Evolutionary conservation across 129 eudicot genomes (phyloP).

Genomic region (Tagetes erecta): DNA sequence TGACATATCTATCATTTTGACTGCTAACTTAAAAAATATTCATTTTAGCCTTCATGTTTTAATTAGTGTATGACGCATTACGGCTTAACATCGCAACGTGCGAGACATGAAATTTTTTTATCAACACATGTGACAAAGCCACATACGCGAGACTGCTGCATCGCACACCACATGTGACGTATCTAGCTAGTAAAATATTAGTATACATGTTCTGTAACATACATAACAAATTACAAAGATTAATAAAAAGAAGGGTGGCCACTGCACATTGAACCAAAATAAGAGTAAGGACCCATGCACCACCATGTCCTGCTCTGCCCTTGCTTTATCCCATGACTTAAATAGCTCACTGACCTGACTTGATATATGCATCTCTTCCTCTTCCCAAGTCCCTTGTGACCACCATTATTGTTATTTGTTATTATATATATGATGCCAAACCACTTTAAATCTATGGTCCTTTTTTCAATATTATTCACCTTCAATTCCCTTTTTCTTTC

Average conservation of each 20-base stretch:
- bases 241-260: slow-evolving; percentile 10
- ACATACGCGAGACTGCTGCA: too few species aligned
- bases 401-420: slow-evolving; percentile 33
- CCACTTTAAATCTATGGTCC: slow-evolving; percentile 26
- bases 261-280: slow-evolving; percentile 12
- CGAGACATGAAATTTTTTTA: too few species aligned
- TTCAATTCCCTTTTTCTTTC: neutral
- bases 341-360: slow-evolving; percentile 35
- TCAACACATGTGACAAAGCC: too few species aligned
- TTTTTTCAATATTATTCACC: neutral
- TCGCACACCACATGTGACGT: too few species aligned
- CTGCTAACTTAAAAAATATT: too few species aligned
- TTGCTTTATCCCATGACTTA: slow-evolving; percentile 39
- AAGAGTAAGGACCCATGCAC: slow-evolving; percentile 29
- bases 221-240: neutral
- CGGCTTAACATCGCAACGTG: too few species aligned
- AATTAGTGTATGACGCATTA: too few species aligned
- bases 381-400: slow-evolving; percentile 42
- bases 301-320: slow-evolving; percentile 18
- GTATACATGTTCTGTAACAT: neutral
- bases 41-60: too few species aligned
- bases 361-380: slow-evolving; percentile 27
- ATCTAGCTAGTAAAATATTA: too few species aligned
- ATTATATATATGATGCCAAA: slow-evolving; percentile 21
- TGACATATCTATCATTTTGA: too few species aligned